Base-by-base conservation (phyloP, 345 rosid genomes). In the Aethionema arabicum region DNA sequence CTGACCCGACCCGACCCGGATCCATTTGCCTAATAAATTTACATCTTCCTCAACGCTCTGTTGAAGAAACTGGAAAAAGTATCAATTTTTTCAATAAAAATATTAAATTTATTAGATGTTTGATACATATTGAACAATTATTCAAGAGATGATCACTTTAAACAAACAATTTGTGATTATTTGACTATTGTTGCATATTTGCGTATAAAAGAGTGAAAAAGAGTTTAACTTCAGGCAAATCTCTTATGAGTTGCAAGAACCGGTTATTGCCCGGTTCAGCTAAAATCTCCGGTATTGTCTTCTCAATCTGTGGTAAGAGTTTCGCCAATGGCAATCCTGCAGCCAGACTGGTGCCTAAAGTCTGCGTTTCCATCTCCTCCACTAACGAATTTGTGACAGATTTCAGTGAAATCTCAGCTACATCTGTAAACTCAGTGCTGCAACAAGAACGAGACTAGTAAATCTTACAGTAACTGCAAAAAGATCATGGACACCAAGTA, bases 121-220 rank as follows among this genome's bases (percentile, higher is more conserved):
- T 35, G 57, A 52, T 60, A 60, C 49, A 68, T 68, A 52, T 59
- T 68, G 48, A 35, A 44, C n/a, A 30, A 13, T 51, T 36, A 51
- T 42, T 59, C 16, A 33, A 2, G 11, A 14, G 16, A 42, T 43
- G 47, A 13, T 59, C 27, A 32, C 1, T 36, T 33, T 52, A 53
- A 52, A 6, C 13, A 33, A 32, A 58, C 11, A 43, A 57, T 42
- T 14, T 4, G 50, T 45, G 11, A 46, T 21, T 16, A 36, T 51
- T 31, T 30, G 51, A 51, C 52, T 65, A 59, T 12, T 52, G 75
- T 1, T 88, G 82, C 83, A 85, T 76, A 62, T 77, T 85, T 11
- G 99, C 75, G 56, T 93, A 90, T 29, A 90, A 76, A 61, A 85
- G 85, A 56, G 95, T 83, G 72, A 90, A 90, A 84, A 93, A 93